Evolutionary conservation across 768 basidiomycete genomes (phyloP), one percentile per base, ranked within the genome.

Genomic region (Chalciporus sphaerocephalus): DNA sequence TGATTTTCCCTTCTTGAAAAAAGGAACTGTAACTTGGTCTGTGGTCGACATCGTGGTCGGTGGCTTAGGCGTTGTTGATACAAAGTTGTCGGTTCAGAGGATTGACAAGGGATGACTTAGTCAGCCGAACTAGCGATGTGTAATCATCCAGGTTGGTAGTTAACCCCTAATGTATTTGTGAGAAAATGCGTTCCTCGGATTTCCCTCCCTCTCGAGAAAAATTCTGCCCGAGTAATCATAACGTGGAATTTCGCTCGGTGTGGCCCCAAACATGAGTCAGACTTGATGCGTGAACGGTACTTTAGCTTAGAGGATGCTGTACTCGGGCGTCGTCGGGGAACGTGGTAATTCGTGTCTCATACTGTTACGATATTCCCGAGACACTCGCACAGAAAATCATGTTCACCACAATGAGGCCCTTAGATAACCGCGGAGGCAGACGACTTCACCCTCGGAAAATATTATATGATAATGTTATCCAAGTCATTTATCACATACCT

Each of bases 1-100:
- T 3, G 83, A 75, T 54, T 84, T 86, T 32, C 86, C 83, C 60
- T 85, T 89, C 70, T 87, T 95, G 71, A 95, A 91, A 69, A 96
- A 93, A 3, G 90, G 83, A 0, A 95, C 90, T 38, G 74, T 79
- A 12, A 76, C 57, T 41, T 67, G 51, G 40, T 64, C 59, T 20
- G 51, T 39, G 38, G 67, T 52, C 56, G 65, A 61, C 65, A 71
- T 72, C 18, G 47, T 57, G 43, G 46, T 45, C 33, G 33, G 9
- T 38, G 16, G 30, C 30, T 32, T 32, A 32, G 30, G 13, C 30
- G 15, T n/a, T 15, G 2, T 27, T 27, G 27, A n/a, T 12, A 10
- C 9, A 7, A 7, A 27, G 9, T 27, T 12, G 1, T 27, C 27
- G 27, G 27, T 11, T 27, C 27, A 27, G 11, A 2, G 9, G 13